phyloP scores from a whole-genome alignment of 129 eudicot species.

The Logfia minima region DNA sequence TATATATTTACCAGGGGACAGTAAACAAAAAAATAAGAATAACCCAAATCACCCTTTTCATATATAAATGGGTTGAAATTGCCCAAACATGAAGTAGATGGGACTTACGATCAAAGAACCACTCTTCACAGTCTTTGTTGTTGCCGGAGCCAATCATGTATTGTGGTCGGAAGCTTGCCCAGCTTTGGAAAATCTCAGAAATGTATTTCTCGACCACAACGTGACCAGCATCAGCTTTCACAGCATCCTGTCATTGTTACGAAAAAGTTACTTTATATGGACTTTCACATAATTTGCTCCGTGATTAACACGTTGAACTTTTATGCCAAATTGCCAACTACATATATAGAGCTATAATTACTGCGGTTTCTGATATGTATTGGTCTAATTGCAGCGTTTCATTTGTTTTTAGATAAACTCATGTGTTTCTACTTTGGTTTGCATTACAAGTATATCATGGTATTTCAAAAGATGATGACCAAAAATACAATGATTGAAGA shows the following conservation, averaged over 20 bases:
- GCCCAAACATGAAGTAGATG: not conserved
- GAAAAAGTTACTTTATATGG: not conserved
- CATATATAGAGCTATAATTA: not conserved
- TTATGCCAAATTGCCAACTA: not conserved
- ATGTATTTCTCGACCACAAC: constrained; percentile 84
- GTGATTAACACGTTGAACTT: not conserved
- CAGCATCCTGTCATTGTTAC: constrained; percentile 59
- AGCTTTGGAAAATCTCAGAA: constrained; percentile 58
- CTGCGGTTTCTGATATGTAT: not conserved
- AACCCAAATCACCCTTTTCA: not conserved
- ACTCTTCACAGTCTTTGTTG: constrained; percentile 98
- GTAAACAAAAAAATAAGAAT: not conserved
- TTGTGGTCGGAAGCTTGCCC: constrained; percentile 95
- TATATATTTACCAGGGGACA: not conserved
- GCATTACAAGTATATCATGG: not conserved
- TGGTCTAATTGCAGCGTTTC: not conserved
- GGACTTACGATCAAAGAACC: constrained; percentile 98
- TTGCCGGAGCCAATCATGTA: constrained; percentile 99
- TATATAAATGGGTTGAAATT: not conserved
- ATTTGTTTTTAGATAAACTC: constrained; percentile 6
- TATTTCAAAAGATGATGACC: not conserved
- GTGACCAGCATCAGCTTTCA: constrained; percentile 91
- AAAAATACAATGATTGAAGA: not conserved
- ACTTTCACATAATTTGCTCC: not conserved
- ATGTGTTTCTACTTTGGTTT: not conserved